Base-by-base conservation (phyloP, 176 grass and related monocot genomes). In the Rhynchospora breviuscula region DNA sequence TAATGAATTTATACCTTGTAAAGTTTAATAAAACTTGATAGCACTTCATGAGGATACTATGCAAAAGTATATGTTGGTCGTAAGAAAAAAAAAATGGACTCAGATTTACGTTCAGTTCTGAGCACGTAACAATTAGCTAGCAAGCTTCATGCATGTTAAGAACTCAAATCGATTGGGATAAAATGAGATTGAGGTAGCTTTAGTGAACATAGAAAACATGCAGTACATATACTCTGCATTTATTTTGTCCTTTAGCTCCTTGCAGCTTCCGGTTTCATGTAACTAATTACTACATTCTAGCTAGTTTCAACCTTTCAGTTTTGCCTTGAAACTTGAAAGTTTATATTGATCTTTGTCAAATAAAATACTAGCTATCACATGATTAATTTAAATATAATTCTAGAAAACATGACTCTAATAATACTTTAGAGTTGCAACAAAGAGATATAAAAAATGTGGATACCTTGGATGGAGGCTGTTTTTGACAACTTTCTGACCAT, bases 381-480 rank as follows among this genome's bases (percentile, higher is more conserved):
- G 49, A 52, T 11, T 33, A 40, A 40, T 35, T 51, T 12, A 49
- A 44, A 11, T 51, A 23, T 12, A 51, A 51, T 74, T 51, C 21
- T 14, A 52, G 11, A 74, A 74, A 71, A 10, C 45, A 47, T 13
- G 45, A 71, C 18, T 47, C 9, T 19, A 11, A 63, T 26, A 63
- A 3, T 3, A 40, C 35, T 40, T 5, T 40, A 40, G 35, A 4
- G 8, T 11, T 25, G 9, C 11, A 23, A 25, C 10, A 26, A 63
- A 21, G 10, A 29, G 22, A 19, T 0, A 26, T 12, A 7, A 75
- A 7, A 60, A 12, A 57, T 22, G 33, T 17, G 7, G 6, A 40
- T 91, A 97, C 95, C 95, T 97, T 35, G 95, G 95, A 89, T 97
- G 95, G 21, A 97, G 89, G 79, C 95, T 93, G 83, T 97, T 97